phyloP scores from a whole-genome alignment of 352 stramenopile genomes.

The Pythium plurisporium region DNA sequence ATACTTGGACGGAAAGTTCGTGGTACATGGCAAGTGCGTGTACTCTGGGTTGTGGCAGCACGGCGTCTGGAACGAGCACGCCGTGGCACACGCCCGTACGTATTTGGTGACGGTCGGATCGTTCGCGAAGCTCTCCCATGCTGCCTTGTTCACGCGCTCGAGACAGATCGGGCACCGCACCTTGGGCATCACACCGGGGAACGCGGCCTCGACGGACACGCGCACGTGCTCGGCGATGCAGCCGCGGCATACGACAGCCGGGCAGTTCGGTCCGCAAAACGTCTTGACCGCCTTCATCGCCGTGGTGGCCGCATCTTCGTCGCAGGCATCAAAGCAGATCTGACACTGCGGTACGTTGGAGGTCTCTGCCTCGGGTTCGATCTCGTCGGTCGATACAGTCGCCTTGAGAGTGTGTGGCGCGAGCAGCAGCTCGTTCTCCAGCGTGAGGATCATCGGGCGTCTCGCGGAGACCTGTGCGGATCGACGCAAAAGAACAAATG shows the following conservation, averaged over 20 bases:
- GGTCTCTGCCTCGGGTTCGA: background rate
- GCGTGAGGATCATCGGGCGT: conserved; percentile 1
- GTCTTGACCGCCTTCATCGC: background rate
- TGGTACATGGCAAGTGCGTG: conserved; percentile 15
- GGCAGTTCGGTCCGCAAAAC: conserved; percentile 16
- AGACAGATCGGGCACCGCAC: conserved; percentile 27
- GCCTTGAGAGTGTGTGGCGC: conserved; percentile 10
- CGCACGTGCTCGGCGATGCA: conserved; percentile 19
- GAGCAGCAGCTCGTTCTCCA: background rate
- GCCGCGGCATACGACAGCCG: conserved; percentile 13
- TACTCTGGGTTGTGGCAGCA: conserved; percentile 24
- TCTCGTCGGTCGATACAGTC: too few relatives aligned
- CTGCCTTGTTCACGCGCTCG: conserved; percentile 17
- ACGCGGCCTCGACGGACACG: background rate
- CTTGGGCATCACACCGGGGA: conserved; percentile 17
- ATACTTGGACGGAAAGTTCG: background rate
- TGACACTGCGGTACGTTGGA: conserved; percentile 7
- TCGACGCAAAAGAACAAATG: too few relatives aligned
- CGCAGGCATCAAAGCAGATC: conserved; percentile 19
- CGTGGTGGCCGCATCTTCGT: background rate
- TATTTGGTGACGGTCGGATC: background rate
- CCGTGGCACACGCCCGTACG: conserved; percentile 1
- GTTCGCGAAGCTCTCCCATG: conserved; percentile 8
- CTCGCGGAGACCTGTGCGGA: too few relatives aligned
- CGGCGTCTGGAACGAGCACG: conserved; percentile 22